Evolutionary conservation across 495 filamentous ascomycete species (phyloP), one percentile per base, ranked within the genome.

Genomic region (Elasticomyces elasticus): DNA sequence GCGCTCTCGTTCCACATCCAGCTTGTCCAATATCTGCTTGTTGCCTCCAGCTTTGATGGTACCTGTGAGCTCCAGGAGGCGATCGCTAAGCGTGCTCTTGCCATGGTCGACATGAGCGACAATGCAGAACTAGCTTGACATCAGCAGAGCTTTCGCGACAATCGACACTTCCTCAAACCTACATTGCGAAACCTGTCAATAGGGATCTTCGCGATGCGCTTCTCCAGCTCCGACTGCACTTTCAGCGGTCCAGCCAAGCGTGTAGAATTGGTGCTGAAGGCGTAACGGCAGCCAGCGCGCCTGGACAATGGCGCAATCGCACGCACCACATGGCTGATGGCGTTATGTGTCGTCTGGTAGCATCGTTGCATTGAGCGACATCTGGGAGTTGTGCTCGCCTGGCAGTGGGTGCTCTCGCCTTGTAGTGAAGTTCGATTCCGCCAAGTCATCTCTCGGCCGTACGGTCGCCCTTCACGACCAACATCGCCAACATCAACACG

Each of bases 41-140:
- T 96, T 95, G 22, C 76, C 82, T 40, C 87, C 89, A 1, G 84
- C 78, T 54, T 86, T 69, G 53, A 98, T 96, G 20, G 92, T 97
- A 17, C 92, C 92, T 9, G 92, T 98, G 59, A 95, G 76, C 74
- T 98, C 94, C 27, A 98, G 79, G 27, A 98, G 72, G 10, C 92
- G 84, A 60, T 98, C 92, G 54, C 80, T 85, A 53, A 98, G 85
- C 5, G 92, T 98, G 57, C 83, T 88, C 67, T 98, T 98, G 65
- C 92, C 92, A 82, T 98, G 92, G 70, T 98, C 92, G 69, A 98
- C 94, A 68, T 98, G 92, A 5, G 92, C 92, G 50, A 98, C 92
- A 64, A 98, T 97, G 66, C 92, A 98, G 66, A 98, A 89, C 35
- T 40, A 40, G 35, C 12, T 12, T 5, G 7, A 33, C 15, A 40